These are phyloP conservation scores for Cicer pinnatifidum DNA, from an alignment of 306 rosid species.

Conservation along the genomic window DNA sequence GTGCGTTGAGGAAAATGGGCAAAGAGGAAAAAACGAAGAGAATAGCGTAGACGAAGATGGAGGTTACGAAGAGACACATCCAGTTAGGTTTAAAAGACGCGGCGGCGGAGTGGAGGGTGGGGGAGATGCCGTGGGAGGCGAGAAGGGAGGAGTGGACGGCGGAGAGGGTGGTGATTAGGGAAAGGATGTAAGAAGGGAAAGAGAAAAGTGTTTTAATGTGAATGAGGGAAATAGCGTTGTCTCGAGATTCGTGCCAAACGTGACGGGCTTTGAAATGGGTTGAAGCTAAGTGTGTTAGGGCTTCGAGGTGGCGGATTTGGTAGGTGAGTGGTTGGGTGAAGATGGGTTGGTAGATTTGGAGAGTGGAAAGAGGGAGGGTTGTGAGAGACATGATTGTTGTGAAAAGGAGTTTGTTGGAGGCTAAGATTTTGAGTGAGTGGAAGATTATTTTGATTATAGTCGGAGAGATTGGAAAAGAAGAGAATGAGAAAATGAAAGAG, in stretches of 20 bases:
- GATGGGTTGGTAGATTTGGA: conserved; percentile 57
- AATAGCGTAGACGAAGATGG: conserved; percentile 56
- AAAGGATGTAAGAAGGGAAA: conserved; percentile 60
- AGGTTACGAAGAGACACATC: conserved; percentile 57
- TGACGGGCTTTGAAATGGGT: conserved; percentile 84
- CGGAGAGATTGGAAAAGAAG: no score
- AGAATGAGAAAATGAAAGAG: no score
- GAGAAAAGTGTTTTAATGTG: conserved; percentile 59
- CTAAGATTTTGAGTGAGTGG: conserved; percentile 53
- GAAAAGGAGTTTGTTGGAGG: conserved; percentile 54
- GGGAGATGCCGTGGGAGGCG: conserved; percentile 41
- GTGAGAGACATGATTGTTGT: conserved; percentile 53
- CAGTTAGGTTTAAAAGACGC: conserved; percentile 43
- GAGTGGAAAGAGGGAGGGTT: conserved; percentile 67
- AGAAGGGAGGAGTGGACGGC: conserved; percentile 55
- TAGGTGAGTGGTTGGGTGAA: conserved; percentile 51
- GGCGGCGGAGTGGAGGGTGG: conserved; percentile 48
- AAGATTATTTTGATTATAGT: conserved; percentile 44
- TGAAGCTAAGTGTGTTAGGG: conserved; percentile 60
- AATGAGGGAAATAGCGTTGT: conserved; percentile 64
- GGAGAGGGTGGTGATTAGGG: conserved; percentile 65
- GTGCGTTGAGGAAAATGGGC: conserved; percentile 40
- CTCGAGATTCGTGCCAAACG: conserved; percentile 68
- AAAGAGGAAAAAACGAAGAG: conserved; percentile 51
- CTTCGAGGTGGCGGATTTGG: conserved; percentile 67